phyloP scores from a whole-genome alignment of 371 early-diverging fungal genomes.

The Capniomyces stellatus region DNA sequence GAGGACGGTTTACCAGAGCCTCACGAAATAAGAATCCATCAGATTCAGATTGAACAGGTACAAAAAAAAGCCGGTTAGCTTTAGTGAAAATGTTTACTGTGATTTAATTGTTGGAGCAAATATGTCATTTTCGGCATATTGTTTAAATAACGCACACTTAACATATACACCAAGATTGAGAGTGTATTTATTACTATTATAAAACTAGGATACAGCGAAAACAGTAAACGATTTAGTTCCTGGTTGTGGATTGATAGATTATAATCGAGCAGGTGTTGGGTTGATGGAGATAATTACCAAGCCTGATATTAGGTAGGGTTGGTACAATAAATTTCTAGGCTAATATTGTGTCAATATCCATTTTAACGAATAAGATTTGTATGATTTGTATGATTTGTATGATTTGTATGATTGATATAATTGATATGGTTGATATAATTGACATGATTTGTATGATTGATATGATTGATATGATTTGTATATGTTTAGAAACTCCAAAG shows the following conservation, averaged over 20 bases:
- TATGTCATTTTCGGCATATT: too few relatives aligned
- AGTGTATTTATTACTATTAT: too few relatives aligned
- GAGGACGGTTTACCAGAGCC: not conserved
- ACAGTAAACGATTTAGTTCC: slow-evolving; percentile 44
- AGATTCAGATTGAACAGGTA: slow-evolving; percentile 70
- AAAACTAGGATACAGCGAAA: slow-evolving; percentile 58
- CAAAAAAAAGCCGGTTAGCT: not conserved
- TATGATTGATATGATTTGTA: too few relatives aligned
- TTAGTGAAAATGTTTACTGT: slow-evolving; percentile 8
- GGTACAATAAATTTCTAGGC: not conserved
- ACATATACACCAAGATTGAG: too few relatives aligned
- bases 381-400: too few relatives aligned
- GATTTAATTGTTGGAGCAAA: too few relatives aligned
- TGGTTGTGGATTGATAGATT: slow-evolving; percentile 46
- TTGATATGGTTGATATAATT: too few relatives aligned
- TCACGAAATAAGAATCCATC: slow-evolving; percentile 41
- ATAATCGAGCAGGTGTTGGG: slow-evolving; percentile 73
- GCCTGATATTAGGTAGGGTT: slow-evolving; percentile 53
- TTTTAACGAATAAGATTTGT: too few relatives aligned
- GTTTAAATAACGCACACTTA: too few relatives aligned
- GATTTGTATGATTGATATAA: too few relatives aligned
- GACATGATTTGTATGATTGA: too few relatives aligned
- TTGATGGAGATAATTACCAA: slow-evolving; percentile 81
- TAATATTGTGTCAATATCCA: too few relatives aligned
- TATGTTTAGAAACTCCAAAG: slow-evolving; percentile 22